Conservation (phyloP, 805 yeast species). For the Diddensiella caesifluorescens region DNA sequence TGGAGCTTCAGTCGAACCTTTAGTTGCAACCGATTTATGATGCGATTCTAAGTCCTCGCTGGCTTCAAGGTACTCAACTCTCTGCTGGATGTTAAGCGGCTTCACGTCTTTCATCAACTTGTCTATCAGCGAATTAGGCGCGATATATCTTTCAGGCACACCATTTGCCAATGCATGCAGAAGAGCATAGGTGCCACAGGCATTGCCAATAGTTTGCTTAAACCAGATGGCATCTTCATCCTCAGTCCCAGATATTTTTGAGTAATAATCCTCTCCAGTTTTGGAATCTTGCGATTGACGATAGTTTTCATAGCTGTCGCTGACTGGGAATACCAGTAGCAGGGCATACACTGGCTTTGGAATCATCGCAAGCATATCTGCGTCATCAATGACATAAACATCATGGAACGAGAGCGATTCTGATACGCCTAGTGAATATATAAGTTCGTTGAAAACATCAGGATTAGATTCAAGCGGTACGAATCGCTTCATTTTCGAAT, state of each 20-base stretch:
- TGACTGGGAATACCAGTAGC: slow-evolving; percentile 77
- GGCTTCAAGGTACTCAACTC: slow-evolving; percentile 41
- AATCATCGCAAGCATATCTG: slow-evolving; percentile 69
- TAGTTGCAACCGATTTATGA: slow-evolving; percentile 35
- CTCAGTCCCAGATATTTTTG: slow-evolving; percentile 22
- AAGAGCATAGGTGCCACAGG: slow-evolving; percentile 89
- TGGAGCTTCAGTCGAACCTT: slow-evolving; percentile 37
- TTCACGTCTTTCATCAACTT: slow-evolving; percentile 28
- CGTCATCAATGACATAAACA: slow-evolving; percentile 78
- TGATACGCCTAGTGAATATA: slow-evolving; percentile 61
- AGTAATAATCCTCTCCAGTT: slow-evolving; percentile 25
- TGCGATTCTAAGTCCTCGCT: slow-evolving; percentile 37
- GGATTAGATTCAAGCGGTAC: slow-evolving; percentile 93
- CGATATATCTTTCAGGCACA: slow-evolving; percentile 28
- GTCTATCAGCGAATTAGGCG: slow-evolving; percentile 27
- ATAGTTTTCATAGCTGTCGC: slow-evolving; percentile 52
- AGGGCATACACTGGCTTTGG: slow-evolving; percentile 78
- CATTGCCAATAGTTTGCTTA: slow-evolving; percentile 77
- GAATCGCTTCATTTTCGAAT: slow-evolving; percentile 32
- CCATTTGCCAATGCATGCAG: slow-evolving; percentile 54
- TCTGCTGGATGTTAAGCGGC: slow-evolving; percentile 29
- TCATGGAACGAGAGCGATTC: slow-evolving; percentile 63
- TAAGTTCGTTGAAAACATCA: slow-evolving; percentile 65
- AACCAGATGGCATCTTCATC: slow-evolving; percentile 55
- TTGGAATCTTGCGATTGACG: slow-evolving; percentile 38